Percentiles rank a stretch among this genome's conserved stretches.
These are phyloP conservation scores for Iris pallida DNA, from an alignment of 116 monocot species.

Conservation along the genomic window DNA sequence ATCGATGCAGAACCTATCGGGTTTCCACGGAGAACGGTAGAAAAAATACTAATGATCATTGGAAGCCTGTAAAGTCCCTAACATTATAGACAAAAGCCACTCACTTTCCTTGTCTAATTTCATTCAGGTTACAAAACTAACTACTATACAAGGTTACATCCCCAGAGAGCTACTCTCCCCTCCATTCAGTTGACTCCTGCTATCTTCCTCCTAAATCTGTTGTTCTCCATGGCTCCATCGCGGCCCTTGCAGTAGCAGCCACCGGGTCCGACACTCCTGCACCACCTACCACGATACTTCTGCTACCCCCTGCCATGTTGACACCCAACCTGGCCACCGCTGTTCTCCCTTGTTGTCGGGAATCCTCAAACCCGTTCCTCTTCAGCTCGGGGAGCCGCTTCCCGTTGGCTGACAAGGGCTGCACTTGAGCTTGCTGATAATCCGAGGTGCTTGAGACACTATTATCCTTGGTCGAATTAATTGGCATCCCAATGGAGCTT, in stretches of 20 bases:
- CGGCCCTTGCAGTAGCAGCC: conserved; percentile 13
- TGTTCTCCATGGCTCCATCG: too few relatives aligned
- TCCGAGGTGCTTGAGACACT: conserved; percentile 5
- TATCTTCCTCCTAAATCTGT: too few relatives aligned
- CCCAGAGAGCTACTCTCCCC: too few relatives aligned
- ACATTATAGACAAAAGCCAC: conserved; percentile 29
- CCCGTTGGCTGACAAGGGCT: conserved; percentile 17
- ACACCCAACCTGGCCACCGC: background rate
- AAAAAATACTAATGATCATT: too few relatives aligned
- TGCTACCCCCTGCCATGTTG: conserved; percentile 17
- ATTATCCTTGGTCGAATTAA: conserved; percentile 24
- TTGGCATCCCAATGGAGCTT: conserved; percentile 24
- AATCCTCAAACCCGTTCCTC: conserved; percentile 35
- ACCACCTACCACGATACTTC: conserved; percentile 23
- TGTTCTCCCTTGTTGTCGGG: conserved; percentile 33
- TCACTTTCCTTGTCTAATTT: conserved; percentile 13
- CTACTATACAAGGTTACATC: too few relatives aligned
- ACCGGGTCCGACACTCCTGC: conserved; percentile 56
- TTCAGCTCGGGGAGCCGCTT: conserved; percentile 22
- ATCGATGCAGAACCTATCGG: too few relatives aligned
- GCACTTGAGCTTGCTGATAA: conserved; percentile 29
- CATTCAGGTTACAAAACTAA: too few relatives aligned
- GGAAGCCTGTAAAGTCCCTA: background rate
- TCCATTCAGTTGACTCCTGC: too few relatives aligned
- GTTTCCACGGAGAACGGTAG: too few relatives aligned